Conservation (phyloP, 371 early-diverging fungal genomes). For the Gilbertella persicaria region DNA sequence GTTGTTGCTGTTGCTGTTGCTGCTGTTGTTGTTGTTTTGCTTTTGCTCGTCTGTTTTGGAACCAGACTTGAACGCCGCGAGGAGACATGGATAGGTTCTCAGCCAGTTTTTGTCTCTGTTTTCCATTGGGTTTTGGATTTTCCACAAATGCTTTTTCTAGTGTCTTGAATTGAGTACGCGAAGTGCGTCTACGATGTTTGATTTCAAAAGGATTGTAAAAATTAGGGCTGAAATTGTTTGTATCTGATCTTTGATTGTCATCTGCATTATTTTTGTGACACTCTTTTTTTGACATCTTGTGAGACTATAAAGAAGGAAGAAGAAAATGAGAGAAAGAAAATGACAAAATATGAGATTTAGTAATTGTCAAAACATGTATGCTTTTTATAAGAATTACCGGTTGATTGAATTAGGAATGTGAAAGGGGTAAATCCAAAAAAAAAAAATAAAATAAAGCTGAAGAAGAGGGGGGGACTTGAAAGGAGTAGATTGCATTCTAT, state of each 20-base stretch:
- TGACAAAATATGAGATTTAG: neutral
- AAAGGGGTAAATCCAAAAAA: neutral
- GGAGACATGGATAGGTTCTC: slow-evolving; percentile 77
- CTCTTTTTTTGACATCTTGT: too few relatives aligned
- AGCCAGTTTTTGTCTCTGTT: slow-evolving; percentile 70
- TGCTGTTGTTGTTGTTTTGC: slow-evolving; percentile 35
- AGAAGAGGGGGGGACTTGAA: neutral
- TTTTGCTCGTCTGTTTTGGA: slow-evolving; percentile 91
- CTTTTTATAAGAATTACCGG: neutral
- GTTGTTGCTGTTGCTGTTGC: neutral
- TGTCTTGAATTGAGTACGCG: slow-evolving; percentile 60
- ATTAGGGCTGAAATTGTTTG: slow-evolving; percentile 22
- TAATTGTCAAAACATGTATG: too few relatives aligned
- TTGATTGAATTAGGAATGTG: neutral
- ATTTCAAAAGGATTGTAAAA: slow-evolving; percentile 43
- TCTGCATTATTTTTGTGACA: too few relatives aligned
- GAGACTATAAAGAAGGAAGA: neutral
- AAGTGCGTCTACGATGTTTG: slow-evolving; percentile 66
- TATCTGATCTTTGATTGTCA: neutral
- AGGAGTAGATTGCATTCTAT: too few relatives aligned
- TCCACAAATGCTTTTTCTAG: slow-evolving; percentile 61
- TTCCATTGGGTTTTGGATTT: slow-evolving; percentile 71
- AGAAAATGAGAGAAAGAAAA: neutral
- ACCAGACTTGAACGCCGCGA: slow-evolving; percentile 89
- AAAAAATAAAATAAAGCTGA: neutral